phyloP scores from a whole-genome alignment of 805 yeast species.

The Saccharomyces cerevisiae region DNA sequence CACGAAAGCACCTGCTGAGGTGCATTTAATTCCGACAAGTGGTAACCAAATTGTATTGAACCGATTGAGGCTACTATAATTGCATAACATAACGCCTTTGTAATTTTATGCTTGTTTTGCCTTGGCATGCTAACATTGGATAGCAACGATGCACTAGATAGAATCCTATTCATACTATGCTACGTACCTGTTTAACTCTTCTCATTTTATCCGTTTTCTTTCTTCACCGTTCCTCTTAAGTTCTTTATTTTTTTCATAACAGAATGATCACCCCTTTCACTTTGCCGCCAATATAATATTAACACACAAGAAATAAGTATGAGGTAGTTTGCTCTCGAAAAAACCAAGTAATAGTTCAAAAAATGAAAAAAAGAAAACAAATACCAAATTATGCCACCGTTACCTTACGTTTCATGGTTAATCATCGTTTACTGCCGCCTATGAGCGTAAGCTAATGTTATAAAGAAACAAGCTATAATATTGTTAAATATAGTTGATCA shows the following conservation, averaged over 20 bases:
- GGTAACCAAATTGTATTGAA: slow-evolving; percentile 76
- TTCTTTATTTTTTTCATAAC: neutral
- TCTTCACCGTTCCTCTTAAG: neutral
- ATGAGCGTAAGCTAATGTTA: neutral
- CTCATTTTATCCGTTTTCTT: neutral
- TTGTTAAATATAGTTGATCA: too few species aligned
- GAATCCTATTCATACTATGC: neutral
- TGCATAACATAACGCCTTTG: neutral
- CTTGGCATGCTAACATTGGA: neutral
- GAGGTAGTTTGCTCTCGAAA: neutral
- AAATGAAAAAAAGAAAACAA: too few species aligned
- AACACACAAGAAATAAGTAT: neutral
- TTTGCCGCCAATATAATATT: neutral
- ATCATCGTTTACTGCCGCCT: neutral
- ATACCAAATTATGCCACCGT: too few species aligned
- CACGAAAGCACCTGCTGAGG: slow-evolving; percentile 63
- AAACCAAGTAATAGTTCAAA: neutral
- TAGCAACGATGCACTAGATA: neutral
- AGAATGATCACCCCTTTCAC: neutral
- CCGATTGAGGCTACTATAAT: slow-evolving; percentile 15
- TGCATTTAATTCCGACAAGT: slow-evolving; percentile 81
- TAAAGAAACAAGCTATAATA: too few species aligned
- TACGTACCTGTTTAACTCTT: neutral
- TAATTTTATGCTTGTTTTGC: neutral
- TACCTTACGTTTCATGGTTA: too few species aligned